Evolutionary conservation across 2,329 filamentous ascomycete species (phyloP), one percentile per base, ranked within the genome.

Genomic region (Pseudofabraea citricarpa): DNA sequence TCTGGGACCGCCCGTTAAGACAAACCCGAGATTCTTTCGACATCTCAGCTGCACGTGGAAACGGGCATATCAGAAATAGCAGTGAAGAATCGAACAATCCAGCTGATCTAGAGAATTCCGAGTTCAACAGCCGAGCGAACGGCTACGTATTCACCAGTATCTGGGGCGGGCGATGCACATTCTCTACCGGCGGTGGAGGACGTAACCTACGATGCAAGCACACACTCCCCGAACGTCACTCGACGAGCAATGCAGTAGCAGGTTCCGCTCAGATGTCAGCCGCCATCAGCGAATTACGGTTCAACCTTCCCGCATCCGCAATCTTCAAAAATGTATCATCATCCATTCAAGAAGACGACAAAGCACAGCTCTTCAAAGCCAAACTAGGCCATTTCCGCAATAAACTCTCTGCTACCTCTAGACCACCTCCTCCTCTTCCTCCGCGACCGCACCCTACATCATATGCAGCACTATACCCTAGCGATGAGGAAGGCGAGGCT

Each of bases 141-240:
- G 85, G 82, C 15, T 95, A 94, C 64, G 77, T 81, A 1, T 96
- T 96, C 60, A 68, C 72, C 16, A 93, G 87, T 32, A 90, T 90
- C 0, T 97, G 91, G 91, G 82, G 88, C 48, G 87, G 88, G 13
- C 77, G 77, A 32, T 97, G 91, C 66, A 86, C 90, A 48, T 97
- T 97, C 64, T 73, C 79, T 13, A 93, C 90, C 0, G 85, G 86
- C 27, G 74, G 81, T 44, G 83, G 79, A 33, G 90, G 91, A 2
- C 82, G 85, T 40, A 84, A 79, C 43, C 66, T 94, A 12, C 81
- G 81, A 61, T 90, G 86, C 64, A 81, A 81, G 44, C 88, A 94
- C 62, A 68, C 77, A n/a, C 70, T 90, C 2, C 73, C 77, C 21
- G 68, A 71, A 58, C 65, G 54, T 56, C 31, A 60, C 56, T 47